phyloP scores from a whole-genome alignment of 257 asterid genomes.

The Solanum sitiens region DNA sequence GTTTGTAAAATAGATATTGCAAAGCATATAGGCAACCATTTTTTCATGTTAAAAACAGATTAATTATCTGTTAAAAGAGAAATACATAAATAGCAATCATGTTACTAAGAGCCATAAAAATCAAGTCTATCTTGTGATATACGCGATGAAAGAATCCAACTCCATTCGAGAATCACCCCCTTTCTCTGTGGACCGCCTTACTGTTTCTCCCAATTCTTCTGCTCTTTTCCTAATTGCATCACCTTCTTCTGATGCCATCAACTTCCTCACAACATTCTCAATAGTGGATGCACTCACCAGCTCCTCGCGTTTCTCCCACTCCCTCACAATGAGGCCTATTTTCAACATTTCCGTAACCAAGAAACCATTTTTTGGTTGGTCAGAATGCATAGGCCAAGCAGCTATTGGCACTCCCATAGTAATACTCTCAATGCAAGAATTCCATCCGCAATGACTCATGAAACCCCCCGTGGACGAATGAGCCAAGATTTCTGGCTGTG shows the following conservation, averaged over 20 bases:
- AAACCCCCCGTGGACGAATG: not conserved
- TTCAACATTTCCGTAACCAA: not conserved
- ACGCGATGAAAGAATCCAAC: slow-evolving; percentile 27
- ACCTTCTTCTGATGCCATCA: slow-evolving; percentile 39
- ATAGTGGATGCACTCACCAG: not conserved
- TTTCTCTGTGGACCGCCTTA: slow-evolving; percentile 7
- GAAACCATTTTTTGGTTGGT: not conserved
- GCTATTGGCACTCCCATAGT: not conserved
- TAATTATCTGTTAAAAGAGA: not conserved
- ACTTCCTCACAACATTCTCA: not conserved
- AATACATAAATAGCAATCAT: not conserved
- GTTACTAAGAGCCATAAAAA: not conserved
- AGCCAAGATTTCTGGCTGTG: not conserved
- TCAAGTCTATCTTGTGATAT: slow-evolving; percentile 17
- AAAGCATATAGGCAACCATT: not conserved
- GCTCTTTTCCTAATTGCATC: slow-evolving; percentile 28
- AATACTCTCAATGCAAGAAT: not conserved
- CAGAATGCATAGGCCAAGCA: not conserved
- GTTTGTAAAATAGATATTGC: too few relatives aligned
- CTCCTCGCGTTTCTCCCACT: not conserved
- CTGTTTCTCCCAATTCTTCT: slow-evolving; percentile 12
- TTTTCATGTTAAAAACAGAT: not conserved
- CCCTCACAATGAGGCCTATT: not conserved
- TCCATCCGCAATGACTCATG: not conserved
- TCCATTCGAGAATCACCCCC: slow-evolving; percentile 20